Percentiles rank a stretch among this genome's conserved stretches.
Evolutionary conservation across 768 basidiomycete species (phyloP).

Genomic region (Termitomyces sp.): DNA sequence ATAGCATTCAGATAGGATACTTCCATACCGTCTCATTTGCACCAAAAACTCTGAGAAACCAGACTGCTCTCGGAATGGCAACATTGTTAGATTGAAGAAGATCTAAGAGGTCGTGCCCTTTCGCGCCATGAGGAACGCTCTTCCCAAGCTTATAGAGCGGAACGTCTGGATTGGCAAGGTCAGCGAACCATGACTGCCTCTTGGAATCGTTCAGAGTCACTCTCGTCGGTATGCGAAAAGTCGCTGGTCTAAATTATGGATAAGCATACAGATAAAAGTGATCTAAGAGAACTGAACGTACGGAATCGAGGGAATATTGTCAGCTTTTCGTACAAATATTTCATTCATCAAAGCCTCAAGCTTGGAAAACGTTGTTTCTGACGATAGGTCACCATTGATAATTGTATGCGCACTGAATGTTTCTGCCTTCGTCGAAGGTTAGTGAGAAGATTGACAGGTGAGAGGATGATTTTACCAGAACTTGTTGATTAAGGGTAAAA

Average conservation of each 20-base stretch:
- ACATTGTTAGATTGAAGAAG: slow-evolving; percentile 74
- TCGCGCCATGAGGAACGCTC: slow-evolving; percentile 83
- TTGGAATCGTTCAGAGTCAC: slow-evolving; percentile 80
- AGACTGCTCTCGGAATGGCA: slow-evolving; percentile 78
- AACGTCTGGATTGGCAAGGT: slow-evolving; percentile 77
- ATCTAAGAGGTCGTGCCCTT: slow-evolving; percentile 82
- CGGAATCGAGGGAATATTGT: slow-evolving; percentile 61
- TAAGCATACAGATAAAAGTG: neutral
- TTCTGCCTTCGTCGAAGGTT: slow-evolving; percentile 47
- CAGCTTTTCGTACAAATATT: slow-evolving; percentile 63
- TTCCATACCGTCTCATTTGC: slow-evolving; percentile 75
- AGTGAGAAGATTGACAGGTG: neutral
- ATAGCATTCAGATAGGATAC: neutral
- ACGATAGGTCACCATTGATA: slow-evolving; percentile 50
- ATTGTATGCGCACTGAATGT: slow-evolving; percentile 58
- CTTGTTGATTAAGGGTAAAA: slow-evolving; percentile 49
- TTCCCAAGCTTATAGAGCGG: slow-evolving; percentile 81
- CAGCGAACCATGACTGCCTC: slow-evolving; percentile 79
- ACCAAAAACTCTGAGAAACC: slow-evolving; percentile 86
- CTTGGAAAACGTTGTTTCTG: slow-evolving; percentile 51
- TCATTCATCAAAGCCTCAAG: slow-evolving; percentile 78
- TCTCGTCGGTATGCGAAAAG: slow-evolving; percentile 79
- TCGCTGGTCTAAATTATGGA: slow-evolving; percentile 44
- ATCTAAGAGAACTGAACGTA: slow-evolving; percentile 33
- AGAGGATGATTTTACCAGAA: slow-evolving; percentile 48